Percentiles rank a stretch among this genome's conserved stretches.
These are phyloP conservation scores for Cyclostephanos tholiformis DNA, from an alignment of 108 stramenopile species.

Conservation along the genomic window DNA sequence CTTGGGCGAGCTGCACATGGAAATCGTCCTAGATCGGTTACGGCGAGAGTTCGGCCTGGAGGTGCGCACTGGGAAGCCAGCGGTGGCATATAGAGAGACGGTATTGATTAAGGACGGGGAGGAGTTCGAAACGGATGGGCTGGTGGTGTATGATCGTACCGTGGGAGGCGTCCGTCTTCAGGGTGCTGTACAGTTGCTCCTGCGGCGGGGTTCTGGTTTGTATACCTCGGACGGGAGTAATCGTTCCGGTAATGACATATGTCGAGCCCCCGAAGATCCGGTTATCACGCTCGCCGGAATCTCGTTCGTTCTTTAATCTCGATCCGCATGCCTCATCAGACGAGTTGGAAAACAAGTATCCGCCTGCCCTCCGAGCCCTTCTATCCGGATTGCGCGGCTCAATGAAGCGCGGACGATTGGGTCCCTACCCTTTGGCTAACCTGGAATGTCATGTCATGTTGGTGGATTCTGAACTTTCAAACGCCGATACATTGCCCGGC, in stretches of 20 bases:
- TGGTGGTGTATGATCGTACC: slow-evolving; percentile 77
- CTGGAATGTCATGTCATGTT: slow-evolving; percentile 70
- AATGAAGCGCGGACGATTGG: slow-evolving; percentile 70
- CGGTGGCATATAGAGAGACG: slow-evolving; percentile 85
- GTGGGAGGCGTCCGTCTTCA: slow-evolving; percentile 76
- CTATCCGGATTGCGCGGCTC: slow-evolving; percentile 79
- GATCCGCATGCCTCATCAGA: slow-evolving; percentile 50
- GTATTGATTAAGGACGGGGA: slow-evolving; percentile 47
- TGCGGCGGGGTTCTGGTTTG: slow-evolving; percentile 42
- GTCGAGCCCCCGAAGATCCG: slow-evolving; percentile 67
- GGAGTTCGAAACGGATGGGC: slow-evolving; percentile 66
- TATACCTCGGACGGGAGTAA: neutral
- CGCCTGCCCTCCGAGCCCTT: slow-evolving; percentile 62
- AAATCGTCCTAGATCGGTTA: slow-evolving; percentile 81
- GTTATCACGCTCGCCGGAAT: slow-evolving; percentile 59
- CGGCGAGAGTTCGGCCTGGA: slow-evolving; percentile 72
- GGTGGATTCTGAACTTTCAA: slow-evolving; percentile 74
- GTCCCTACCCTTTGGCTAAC: slow-evolving; percentile 72
- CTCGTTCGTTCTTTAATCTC: slow-evolving; percentile 63
- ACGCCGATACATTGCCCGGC: slow-evolving; percentile 71
- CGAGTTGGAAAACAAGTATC: slow-evolving; percentile 57
- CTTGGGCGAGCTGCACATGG: slow-evolving; percentile 88
- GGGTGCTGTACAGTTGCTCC: slow-evolving; percentile 62
- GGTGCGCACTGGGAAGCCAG: slow-evolving; percentile 76
- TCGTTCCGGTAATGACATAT: slow-evolving; percentile 32